phyloP scores from a whole-genome alignment of 306 rosid genomes.

The Cucumis hystrix region DNA sequence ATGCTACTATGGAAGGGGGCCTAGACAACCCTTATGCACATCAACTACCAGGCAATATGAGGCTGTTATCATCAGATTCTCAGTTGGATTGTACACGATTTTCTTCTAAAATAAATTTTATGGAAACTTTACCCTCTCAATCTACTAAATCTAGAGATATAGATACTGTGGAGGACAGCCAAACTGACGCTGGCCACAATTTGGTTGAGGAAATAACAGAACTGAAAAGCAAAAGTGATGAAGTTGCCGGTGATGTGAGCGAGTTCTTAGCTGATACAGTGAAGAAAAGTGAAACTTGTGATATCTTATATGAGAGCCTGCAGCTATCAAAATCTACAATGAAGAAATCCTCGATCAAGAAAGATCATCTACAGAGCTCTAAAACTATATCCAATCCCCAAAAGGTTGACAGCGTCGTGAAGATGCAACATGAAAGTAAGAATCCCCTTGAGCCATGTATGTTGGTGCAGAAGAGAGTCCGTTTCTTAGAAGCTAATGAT shows the following conservation, averaged over 20 bases:
- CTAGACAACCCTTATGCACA: conserved; percentile 15
- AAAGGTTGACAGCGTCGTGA: conserved; percentile 15
- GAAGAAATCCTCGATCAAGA: conserved; percentile 14
- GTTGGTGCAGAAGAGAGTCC: conserved; percentile 40
- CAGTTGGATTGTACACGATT: conserved; percentile 13
- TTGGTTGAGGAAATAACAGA: conserved; percentile 12
- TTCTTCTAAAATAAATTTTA: conserved; percentile 22
- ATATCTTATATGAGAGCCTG: conserved; percentile 24
- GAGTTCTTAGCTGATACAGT: conserved; percentile 14
- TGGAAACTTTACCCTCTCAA: conserved; percentile 4
- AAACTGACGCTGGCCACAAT: conserved; percentile 14
- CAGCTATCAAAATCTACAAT: conserved; percentile 23
- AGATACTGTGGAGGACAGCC: conserved; percentile 19
- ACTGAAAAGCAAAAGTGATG: conserved; percentile 16
- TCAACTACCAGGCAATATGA: conserved; percentile 16
- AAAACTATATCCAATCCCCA: conserved; percentile 20
- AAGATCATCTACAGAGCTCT: conserved; percentile 11
- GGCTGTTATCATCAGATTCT: conserved; percentile 22
- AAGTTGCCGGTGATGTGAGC: conserved; percentile 15
- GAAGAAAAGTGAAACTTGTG: conserved; percentile 22
- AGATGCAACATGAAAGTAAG: conserved; percentile 14
- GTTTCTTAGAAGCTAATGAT: conserved; percentile 41
- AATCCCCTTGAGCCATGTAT: conserved; percentile 17
- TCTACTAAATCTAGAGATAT: conserved; percentile 13
- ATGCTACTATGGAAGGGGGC: conserved; percentile 5